Evolutionary conservation across 495 filamentous ascomycete species (phyloP).

Genomic region (Darksidea phi): DNA sequence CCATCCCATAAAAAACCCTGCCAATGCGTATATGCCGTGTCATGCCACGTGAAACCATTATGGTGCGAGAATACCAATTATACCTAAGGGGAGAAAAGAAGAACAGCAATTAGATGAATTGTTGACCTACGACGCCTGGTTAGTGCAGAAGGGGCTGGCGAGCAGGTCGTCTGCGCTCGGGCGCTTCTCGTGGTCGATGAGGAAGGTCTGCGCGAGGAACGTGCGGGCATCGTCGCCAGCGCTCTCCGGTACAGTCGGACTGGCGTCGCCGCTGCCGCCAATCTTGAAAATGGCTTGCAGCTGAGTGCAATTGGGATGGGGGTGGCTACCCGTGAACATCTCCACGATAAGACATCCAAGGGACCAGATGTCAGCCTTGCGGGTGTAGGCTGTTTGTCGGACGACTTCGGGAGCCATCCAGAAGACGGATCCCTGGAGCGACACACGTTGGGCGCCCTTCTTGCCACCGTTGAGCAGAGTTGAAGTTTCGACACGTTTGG

Average conservation of each 20-base stretch:
- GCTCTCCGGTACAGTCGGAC: slow-evolving; percentile 84
- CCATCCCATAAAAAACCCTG: slow-evolving; percentile 5
- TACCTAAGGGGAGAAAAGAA: not conserved
- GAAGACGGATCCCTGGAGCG: slow-evolving; percentile 94
- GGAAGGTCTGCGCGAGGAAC: slow-evolving; percentile 88
- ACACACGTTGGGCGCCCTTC: slow-evolving; percentile 67
- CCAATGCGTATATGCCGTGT: slow-evolving; percentile 27
- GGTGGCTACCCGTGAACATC: slow-evolving; percentile 97
- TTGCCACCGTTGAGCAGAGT: slow-evolving; percentile 55
- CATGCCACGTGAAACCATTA: slow-evolving; percentile 28
- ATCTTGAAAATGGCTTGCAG: slow-evolving; percentile 99
- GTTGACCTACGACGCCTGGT: slow-evolving; percentile 4
- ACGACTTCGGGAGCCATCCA: slow-evolving; percentile 99
- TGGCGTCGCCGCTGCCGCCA: slow-evolving; percentile 72
- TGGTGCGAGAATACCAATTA: slow-evolving; percentile 3
- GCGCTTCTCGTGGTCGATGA: slow-evolving; percentile 87
- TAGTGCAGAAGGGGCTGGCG: slow-evolving; percentile 64
- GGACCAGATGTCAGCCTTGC: slow-evolving; percentile 99
- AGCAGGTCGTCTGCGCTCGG: slow-evolving; percentile 90
- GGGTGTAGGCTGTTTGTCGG: slow-evolving; percentile 93
- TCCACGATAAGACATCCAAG: slow-evolving; percentile 95
- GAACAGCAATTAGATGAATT: slow-evolving; percentile 4
- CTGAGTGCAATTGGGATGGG: slow-evolving; percentile 95
- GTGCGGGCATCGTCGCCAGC: slow-evolving; percentile 80
- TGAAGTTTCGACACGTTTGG: slow-evolving; percentile 90